A percentile compares a stretch with the other conserved stretches of the same genome.
Conservation (phyloP, 305 asterid genomes). For the Petunia hybrid region DNA sequence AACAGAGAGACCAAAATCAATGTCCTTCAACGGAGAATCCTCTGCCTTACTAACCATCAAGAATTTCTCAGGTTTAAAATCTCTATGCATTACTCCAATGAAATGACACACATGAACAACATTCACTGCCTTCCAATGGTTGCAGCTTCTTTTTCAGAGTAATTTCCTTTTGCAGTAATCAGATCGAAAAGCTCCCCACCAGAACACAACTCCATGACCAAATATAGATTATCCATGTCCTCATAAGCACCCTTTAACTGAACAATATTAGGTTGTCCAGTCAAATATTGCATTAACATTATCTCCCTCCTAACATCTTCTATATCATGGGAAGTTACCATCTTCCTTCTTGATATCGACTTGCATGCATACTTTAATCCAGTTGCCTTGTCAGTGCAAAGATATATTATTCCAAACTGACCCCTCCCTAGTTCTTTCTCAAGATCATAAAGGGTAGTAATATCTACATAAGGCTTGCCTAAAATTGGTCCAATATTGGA, state of each 20-base stretch:
- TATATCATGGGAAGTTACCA: constrained; percentile 47
- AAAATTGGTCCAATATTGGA: constrained; percentile 49
- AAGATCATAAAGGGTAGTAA: constrained; percentile 53
- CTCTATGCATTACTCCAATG: constrained; percentile 85
- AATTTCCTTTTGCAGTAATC: constrained; percentile 66
- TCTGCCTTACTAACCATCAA: constrained; percentile 61
- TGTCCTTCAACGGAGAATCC: constrained; percentile 62
- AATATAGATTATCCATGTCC: constrained; percentile 52
- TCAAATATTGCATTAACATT: constrained; percentile 63
- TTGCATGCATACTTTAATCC: constrained; percentile 70
- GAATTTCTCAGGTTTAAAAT: constrained; percentile 85
- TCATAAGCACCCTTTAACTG: constrained; percentile 80
- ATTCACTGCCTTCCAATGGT: constrained; percentile 72
- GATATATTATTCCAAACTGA: constrained; percentile 74
- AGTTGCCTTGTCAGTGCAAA: constrained; percentile 68
- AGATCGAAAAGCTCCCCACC: constrained; percentile 90
- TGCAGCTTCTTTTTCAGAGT: constrained; percentile 81
- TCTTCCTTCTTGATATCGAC: constrained; percentile 63
- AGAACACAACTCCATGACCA: constrained; percentile 80
- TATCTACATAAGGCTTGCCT: constrained; percentile 56
- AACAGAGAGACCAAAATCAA: constrained; percentile 82
- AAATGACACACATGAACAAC: constrained; percentile 85
- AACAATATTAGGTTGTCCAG: constrained; percentile 78
- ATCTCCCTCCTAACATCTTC: constrained; percentile 65
- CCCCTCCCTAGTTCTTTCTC: constrained; percentile 76